A percentile compares a stretch with the other conserved stretches of the same genome.
phyloP scores from a whole-genome alignment of 2,329 filamentous ascomycete species.

The Alternaria sp. region DNA sequence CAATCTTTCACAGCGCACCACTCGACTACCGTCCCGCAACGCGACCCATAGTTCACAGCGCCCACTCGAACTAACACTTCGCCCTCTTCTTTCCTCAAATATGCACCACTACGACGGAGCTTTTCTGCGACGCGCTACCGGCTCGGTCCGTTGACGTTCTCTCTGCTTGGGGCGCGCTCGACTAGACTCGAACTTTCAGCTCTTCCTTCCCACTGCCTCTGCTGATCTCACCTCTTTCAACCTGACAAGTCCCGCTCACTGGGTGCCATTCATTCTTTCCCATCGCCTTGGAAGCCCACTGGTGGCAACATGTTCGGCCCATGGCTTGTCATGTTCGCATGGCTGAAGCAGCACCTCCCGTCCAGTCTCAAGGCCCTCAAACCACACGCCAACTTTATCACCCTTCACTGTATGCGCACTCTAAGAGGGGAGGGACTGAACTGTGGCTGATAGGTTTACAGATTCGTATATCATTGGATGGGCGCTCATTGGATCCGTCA shows the following conservation, averaged over 20 bases:
- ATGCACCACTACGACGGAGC: constrained; percentile 14
- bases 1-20: constrained; percentile 4
- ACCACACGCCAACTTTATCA: constrained; percentile 81
- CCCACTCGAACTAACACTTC: neutral
- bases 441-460: constrained; percentile 41
- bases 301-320: constrained; percentile 38
- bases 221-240: neutral
- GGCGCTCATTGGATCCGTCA: constrained; percentile 74
- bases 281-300: neutral
- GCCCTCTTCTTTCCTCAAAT: neutral
- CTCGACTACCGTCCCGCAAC: neutral
- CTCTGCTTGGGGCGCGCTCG: constrained; percentile 7
- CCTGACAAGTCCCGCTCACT: neutral
- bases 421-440: too few species aligned
- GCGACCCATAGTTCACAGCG: neutral
- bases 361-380: constrained; percentile 36
- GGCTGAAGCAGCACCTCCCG: constrained; percentile 37
- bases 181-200: constrained; percentile 8
- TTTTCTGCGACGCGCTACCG: constrained; percentile 22
- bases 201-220: constrained; percentile 4
- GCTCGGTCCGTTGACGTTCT: constrained; percentile 29
- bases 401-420: constrained; percentile 68
- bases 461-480: constrained; percentile 82
- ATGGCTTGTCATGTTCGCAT: constrained; percentile 36
- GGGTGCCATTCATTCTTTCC: neutral